Base-by-base conservation (phyloP, 2,329 filamentous ascomycete genomes). In the Paracoccidioides brasiliensis region DNA sequence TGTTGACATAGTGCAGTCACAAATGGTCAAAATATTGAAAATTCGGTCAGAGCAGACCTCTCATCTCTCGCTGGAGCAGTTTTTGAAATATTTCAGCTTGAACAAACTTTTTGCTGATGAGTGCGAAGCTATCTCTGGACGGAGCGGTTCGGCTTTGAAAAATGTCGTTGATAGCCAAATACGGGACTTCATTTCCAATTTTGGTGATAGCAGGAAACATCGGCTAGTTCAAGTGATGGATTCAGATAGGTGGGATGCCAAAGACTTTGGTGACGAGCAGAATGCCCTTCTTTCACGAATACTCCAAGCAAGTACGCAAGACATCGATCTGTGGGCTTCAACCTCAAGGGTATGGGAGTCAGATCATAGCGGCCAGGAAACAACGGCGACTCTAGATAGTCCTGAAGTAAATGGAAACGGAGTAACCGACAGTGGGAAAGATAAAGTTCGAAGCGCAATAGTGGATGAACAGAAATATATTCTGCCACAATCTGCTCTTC, bases 401-500 rank as follows among this genome's bases (percentile, higher is more conserved):
- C 41, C 56, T 15, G 48, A 59, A 4, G 55, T 61, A 30, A 74
- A 73, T 55, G 70, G 71, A 1, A 60, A 62, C 41, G 55, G 56
- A 3, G 45, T 58, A 35, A 50, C 60, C 15, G 45, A 53, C 5
- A 63, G 65, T 5, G 64, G 67, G 15, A 88, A 85, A 64, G 77
- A 83, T 55, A 88, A 85, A 70, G 76, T 77, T 4, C 80, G 86
- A 45, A 81, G 80, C 41, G 93, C 93, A 1, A 75, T 82, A 4
- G 85, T 98, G 53, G 90, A 96, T 58, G 82, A 85, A 32, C 88
- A 95, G 66, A 84, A 82, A 54, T 97, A 89, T 67, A 83, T 95
- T 55, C 80, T 98, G 9, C 90, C 93, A 0, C 80, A 85, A 54
- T 95, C 90, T 4, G 90, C 89, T 0, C 78, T 91, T 37, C 76